Conservation (phyloP, 371 early-diverging fungal genomes). For the Mortierella sp. region DNA sequence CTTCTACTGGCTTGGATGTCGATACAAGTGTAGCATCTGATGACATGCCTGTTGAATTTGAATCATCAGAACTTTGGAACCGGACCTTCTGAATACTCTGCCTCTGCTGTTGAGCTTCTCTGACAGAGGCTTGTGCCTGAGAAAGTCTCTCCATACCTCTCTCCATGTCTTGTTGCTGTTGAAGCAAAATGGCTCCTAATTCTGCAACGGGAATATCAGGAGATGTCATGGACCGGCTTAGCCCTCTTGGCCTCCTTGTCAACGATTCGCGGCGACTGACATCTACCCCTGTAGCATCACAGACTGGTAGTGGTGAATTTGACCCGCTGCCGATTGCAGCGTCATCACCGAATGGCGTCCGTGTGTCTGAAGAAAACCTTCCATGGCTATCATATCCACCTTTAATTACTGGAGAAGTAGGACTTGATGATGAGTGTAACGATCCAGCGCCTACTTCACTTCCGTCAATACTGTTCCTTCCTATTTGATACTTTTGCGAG, state of each 20-base stretch:
- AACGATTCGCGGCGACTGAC: slow-evolving; percentile 21
- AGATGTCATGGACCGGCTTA: slow-evolving; percentile 44
- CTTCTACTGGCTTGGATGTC: neutral
- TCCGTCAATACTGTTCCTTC: slow-evolving; percentile 51
- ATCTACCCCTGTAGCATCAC: slow-evolving; percentile 45
- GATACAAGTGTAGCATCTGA: slow-evolving; percentile 1
- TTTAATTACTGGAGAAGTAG: neutral
- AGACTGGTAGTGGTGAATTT: slow-evolving; percentile 10
- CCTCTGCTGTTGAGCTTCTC: slow-evolving; percentile 31
- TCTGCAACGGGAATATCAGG: slow-evolving; percentile 54
- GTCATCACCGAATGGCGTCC: slow-evolving; percentile 20
- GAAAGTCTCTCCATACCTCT: slow-evolving; percentile 42
- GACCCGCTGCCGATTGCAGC: neutral
- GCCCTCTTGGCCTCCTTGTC: slow-evolving; percentile 43
- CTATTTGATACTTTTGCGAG: slow-evolving; percentile 27
- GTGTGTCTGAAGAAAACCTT: neutral
- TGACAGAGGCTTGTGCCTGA: slow-evolving; percentile 41
- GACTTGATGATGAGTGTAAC: neutral
- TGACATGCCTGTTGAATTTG: neutral
- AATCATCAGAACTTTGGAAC: slow-evolving; percentile 32
- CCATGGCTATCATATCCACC: neutral
- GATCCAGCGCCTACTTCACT: slow-evolving; percentile 40
- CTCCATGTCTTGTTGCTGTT: slow-evolving; percentile 53
- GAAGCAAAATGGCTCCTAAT: slow-evolving; percentile 38
- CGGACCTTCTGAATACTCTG: slow-evolving; percentile 37